These are phyloP conservation scores for Iris macrosiphon DNA, from an alignment of 106 monocot genomes.

Conservation along the genomic window DNA sequence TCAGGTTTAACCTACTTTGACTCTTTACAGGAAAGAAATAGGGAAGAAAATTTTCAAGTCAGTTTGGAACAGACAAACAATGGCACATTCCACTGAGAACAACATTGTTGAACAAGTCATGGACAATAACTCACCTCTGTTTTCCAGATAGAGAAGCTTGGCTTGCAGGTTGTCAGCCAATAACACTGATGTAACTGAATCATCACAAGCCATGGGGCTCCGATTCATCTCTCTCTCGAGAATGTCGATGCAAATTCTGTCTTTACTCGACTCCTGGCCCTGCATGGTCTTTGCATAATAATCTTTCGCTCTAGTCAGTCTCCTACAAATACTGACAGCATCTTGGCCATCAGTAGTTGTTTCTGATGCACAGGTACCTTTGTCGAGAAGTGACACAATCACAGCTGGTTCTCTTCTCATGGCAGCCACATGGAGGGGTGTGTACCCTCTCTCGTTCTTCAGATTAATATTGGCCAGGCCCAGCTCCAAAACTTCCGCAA, in stretches of 20 bases:
- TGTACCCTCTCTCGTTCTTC: constrained; percentile 74
- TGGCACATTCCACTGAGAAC: too few relatives aligned
- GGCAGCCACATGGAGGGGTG: constrained; percentile 83
- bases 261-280: constrained; percentile 83
- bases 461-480: constrained; percentile 59
- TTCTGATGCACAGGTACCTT: constrained; percentile 59
- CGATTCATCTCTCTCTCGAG: constrained; percentile 75
- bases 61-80: too few relatives aligned
- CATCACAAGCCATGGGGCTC: constrained; percentile 42
- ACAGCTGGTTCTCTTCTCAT: constrained; percentile 76
- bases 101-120: too few relatives aligned
- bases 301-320: constrained; percentile 76
- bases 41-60: too few relatives aligned
- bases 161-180: constrained; percentile 64
- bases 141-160: constrained; percentile 84
- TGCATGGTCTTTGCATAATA: constrained; percentile 53
- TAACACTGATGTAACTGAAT: constrained; percentile 51
- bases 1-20: too few relatives aligned
- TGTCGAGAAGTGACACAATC: constrained; percentile 65
- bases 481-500: constrained; percentile 70
- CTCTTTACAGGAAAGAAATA: too few relatives aligned
- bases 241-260: constrained; percentile 74
- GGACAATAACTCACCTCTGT: constrained; percentile 81
- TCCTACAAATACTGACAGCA: constrained; percentile 72
- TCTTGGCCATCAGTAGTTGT: constrained; percentile 51